Evolutionary conservation across 176 grass and related monocot species (phyloP).

Genomic region (Panicum miliaceum): DNA sequence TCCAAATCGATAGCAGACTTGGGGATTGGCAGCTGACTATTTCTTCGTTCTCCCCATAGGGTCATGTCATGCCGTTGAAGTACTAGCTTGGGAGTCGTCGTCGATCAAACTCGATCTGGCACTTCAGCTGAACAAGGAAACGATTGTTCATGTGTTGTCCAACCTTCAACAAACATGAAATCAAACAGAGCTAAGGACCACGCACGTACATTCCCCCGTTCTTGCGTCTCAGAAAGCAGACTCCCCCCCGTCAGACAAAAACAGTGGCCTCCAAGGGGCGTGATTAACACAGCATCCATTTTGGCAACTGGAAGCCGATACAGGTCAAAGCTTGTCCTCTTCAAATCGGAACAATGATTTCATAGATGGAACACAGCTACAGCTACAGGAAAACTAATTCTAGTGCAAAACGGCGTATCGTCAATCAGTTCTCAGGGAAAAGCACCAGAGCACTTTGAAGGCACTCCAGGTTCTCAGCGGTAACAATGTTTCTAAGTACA

Average conservation of each 20-base stretch:
- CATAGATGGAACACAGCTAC: constrained; percentile 1
- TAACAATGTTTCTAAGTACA: neutral
- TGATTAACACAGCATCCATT: neutral
- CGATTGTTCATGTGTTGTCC: neutral
- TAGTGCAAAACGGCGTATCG: neutral
- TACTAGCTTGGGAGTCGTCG: too few relatives aligned
- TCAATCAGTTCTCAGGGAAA: neutral
- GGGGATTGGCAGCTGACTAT: neutral
- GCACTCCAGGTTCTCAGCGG: neutral
- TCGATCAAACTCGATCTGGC: neutral
- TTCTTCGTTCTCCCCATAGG: too few relatives aligned
- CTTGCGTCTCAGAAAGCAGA: neutral
- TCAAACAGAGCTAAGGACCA: neutral
- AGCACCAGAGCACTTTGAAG: neutral
- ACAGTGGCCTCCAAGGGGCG: neutral
- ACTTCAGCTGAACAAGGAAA: neutral
- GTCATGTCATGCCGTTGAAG: too few relatives aligned
- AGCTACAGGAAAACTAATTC: neutral
- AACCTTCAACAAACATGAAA: neutral
- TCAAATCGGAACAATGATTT: too few relatives aligned
- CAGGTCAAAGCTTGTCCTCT: neutral
- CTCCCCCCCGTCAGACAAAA: neutral
- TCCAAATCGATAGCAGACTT: neutral
- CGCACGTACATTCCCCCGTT: neutral
- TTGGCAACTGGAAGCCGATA: neutral